Conservation (phyloP, 108 stramenopile genomes). For the Pseudonitzschia pungens region DNA sequence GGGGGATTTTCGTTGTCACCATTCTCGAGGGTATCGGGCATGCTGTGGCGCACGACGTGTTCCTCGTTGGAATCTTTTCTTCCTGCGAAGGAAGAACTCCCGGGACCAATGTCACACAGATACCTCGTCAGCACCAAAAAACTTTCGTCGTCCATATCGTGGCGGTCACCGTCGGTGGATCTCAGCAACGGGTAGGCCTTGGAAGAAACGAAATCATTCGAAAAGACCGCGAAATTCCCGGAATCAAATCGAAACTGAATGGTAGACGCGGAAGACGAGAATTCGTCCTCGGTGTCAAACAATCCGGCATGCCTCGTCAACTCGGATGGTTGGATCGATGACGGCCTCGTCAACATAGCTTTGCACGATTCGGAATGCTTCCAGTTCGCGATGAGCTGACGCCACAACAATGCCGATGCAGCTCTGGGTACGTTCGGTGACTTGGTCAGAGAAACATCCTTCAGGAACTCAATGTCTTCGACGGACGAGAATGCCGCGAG, state of each 20-base stretch:
- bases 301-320: neutral
- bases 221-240: constrained; percentile 5
- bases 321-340: constrained; percentile 15
- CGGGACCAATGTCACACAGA: constrained; percentile 34
- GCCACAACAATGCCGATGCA: constrained; percentile 26
- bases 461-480: constrained; percentile 30
- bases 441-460: neutral
- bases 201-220: constrained; percentile 5
- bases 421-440: constrained; percentile 6
- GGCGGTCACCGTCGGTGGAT: neutral
- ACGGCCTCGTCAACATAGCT: constrained; percentile 26
- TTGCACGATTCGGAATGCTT: constrained; percentile 42
- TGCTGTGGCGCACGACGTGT: constrained; percentile 1
- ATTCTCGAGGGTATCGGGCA: neutral
- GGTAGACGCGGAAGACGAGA: constrained; percentile 21
- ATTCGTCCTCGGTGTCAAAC: constrained; percentile 6
- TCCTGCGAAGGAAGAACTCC: neutral
- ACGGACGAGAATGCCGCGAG: constrained; percentile 40
- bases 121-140: constrained; percentile 17
- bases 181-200: neutral
- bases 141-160: constrained; percentile 5
- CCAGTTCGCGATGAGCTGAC: constrained; percentile 41
- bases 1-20: neutral
- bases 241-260: constrained; percentile 17
- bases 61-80: neutral